These are phyloP conservation scores for Penicillium rolfsii DNA, from an alignment of 2,329 filamentous ascomycete species.

Conservation along the genomic window DNA sequence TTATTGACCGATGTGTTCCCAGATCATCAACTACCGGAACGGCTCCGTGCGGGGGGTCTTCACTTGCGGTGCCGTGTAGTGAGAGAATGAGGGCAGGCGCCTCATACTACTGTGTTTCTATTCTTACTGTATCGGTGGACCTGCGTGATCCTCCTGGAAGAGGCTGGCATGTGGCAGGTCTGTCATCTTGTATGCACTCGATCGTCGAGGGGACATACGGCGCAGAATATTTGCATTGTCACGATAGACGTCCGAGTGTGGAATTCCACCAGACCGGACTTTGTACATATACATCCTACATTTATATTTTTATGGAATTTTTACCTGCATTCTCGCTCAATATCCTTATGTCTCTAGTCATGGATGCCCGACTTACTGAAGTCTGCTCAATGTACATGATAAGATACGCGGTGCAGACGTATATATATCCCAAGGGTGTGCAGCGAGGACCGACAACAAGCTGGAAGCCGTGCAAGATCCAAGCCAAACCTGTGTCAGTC, in stretches of 20 bases:
- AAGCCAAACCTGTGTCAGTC: too few species aligned
- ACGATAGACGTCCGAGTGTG: conserved; percentile 9
- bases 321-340: too few species aligned
- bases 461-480: too few species aligned
- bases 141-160: background rate
- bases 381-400: too few species aligned
- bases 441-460: too few species aligned
- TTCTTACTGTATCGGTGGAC: background rate
- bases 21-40: conserved; percentile 67
- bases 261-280: background rate
- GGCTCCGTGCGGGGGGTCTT: conserved; percentile 70
- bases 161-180: conserved; percentile 2
- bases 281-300: conserved; percentile 15
- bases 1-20: conserved; percentile 14
- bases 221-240: conserved; percentile 14
- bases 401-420: too few species aligned
- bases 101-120: background rate
- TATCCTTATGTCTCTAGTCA: too few species aligned
- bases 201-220: background rate
- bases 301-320: background rate
- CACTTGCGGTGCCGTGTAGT: conserved; percentile 56
- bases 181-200: background rate
- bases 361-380: background rate
- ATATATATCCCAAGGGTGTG: too few species aligned
- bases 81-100: conserved; percentile 1